These are phyloP conservation scores for Handroanthus guayacan DNA, from an alignment of 257 asterid genomes.

Conservation along the genomic window DNA sequence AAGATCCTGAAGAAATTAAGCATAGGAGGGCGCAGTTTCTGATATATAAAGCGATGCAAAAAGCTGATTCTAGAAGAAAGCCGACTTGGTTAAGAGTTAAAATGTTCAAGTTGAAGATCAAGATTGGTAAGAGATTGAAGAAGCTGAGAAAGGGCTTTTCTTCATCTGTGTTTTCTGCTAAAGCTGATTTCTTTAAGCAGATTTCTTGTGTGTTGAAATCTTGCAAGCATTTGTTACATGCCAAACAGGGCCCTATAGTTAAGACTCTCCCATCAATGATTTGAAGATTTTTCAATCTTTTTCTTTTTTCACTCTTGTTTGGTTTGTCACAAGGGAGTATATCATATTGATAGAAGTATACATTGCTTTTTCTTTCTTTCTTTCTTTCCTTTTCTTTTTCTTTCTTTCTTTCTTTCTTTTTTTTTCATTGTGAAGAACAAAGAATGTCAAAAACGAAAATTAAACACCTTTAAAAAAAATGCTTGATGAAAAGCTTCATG, in stretches of 20 bases:
- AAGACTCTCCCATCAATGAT: conserved; percentile 36
- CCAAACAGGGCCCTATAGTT: conserved; percentile 33
- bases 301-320: background rate
- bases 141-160: conserved; percentile 58
- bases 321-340: background rate
- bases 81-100: conserved; percentile 72
- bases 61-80: conserved; percentile 54
- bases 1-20: conserved; percentile 66
- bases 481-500: no score
- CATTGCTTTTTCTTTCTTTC: background rate
- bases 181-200: conserved; percentile 52
- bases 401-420: no score
- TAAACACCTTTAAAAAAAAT: no score
- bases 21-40: conserved; percentile 75
- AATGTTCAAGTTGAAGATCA: conserved; percentile 62
- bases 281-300: background rate
- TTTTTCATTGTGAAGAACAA: no score
- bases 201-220: conserved; percentile 52
- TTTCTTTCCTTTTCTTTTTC: no score
- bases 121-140: conserved; percentile 67
- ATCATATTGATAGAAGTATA: background rate
- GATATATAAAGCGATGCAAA: conserved; percentile 71
- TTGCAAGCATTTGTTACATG: conserved; percentile 61
- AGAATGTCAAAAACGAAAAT: no score
- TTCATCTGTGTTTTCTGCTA: conserved; percentile 44